Evolutionary conservation across 202 grass and related monocot species (phyloP), one percentile per base, ranked within the genome.

Genomic region (Setaria viridis): DNA sequence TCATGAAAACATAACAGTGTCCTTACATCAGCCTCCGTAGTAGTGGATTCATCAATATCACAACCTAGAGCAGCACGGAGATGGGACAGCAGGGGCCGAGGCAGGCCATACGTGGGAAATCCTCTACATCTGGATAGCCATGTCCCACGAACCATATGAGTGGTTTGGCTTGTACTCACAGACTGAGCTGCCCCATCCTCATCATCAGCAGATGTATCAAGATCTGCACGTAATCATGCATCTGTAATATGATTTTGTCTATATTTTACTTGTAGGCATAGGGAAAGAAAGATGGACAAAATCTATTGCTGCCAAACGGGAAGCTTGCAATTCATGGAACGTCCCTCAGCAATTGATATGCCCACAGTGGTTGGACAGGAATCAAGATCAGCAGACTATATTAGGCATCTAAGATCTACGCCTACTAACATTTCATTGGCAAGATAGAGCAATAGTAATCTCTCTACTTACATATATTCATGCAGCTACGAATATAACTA

Each of bases 61-160:
- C 90, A 83, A 75, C 86, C 86, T 72, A 99, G 82, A 86, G 82
- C 62, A 85, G 80, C 81, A 30, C 50, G 86, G 43, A 99, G 88
- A 92, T 99, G 91, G n/a, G 84, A 70, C 30, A 99, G 57, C 84
- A 98, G 88, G 74, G 67, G 74, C 37, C 67, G 67, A 78, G 96
- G 93, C 33, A 98, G 84, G 9, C 93, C 93, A 85, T 95, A 93
- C 4, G 70, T 74, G 68, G 72, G 73, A 87, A 86, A 64, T 47
- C 54, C 66, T 53, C 49, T 32, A 72, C 29, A 82, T 85, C 86
- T 90, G 42, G 89, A 95, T 30, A 94, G 34, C 93, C 93, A 95
- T 87, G 93, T 91, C 62, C 93, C 91, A 55, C 96, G 88, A 58
- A 99, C 90, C 96, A 95, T 99, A 81, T 94, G 93, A 78, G 47